A percentile compares a stretch with the other conserved stretches of the same genome.
Conservation (phyloP, 139 green algal genomes). For the Eudorina sp. region DNA sequence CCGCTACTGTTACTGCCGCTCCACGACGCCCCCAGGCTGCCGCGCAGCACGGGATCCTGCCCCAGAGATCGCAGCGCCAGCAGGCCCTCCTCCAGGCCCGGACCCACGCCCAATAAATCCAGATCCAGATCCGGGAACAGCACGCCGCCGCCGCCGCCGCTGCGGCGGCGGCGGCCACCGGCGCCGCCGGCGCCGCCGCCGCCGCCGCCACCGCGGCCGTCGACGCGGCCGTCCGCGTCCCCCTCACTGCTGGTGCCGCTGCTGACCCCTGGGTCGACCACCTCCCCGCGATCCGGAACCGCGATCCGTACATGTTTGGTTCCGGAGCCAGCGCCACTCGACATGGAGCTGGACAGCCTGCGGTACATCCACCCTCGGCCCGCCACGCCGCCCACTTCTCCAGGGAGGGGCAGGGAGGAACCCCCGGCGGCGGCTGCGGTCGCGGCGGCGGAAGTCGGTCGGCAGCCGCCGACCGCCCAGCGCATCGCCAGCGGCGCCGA, state of each 20-base stretch:
- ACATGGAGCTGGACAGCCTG: not conserved
- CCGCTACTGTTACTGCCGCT: not conserved
- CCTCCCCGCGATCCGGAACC: constrained; percentile 17
- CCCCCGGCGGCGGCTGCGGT: not conserved
- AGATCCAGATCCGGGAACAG: constrained; percentile 11
- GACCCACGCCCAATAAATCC: not conserved
- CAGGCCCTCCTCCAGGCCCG: not conserved
- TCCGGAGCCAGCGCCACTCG: not conserved
- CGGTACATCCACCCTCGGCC: not conserved
- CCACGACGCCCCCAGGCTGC: not conserved
- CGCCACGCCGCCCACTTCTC: too few species aligned
- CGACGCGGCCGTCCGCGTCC: not conserved
- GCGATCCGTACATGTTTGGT: constrained; percentile 42
- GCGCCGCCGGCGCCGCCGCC: not conserved
- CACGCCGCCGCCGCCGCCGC: not conserved
- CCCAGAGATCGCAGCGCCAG: not conserved
- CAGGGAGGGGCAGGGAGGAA: not conserved
- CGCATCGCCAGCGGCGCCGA: not conserved
- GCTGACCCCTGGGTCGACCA: constrained; percentile 43
- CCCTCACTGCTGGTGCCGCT: not conserved
- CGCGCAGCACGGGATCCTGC: too few species aligned
- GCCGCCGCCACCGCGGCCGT: not conserved
- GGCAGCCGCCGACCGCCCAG: not conserved
- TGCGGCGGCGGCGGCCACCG: not conserved
- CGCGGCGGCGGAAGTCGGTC: not conserved